Conservation (phyloP, 1,284 basidiomycete genomes). For the Pseudomicrostroma phylloplanum region DNA sequence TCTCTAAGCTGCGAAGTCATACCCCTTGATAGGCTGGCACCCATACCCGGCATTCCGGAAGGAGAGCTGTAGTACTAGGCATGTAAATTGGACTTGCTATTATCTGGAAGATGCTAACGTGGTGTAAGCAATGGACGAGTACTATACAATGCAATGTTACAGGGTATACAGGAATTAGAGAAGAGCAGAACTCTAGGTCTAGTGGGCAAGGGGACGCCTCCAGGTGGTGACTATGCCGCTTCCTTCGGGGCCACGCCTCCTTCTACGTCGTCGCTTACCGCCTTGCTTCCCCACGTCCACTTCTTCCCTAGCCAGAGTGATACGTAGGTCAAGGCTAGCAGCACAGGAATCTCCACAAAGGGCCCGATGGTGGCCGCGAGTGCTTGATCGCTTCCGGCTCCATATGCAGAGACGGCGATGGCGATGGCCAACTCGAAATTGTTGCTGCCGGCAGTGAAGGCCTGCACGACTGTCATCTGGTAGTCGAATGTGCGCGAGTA, state of each 20-base stretch:
- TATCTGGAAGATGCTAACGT: too few relatives aligned
- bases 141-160: too few relatives aligned
- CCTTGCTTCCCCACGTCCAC: slow-evolving; percentile 41
- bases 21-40: too few relatives aligned
- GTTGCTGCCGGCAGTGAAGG: slow-evolving; percentile 55
- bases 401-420: slow-evolving; percentile 68
- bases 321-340: slow-evolving; percentile 67
- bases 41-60: too few relatives aligned
- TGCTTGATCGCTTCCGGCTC: slow-evolving; percentile 27
- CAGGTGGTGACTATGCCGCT: too few relatives aligned
- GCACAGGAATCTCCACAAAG: slow-evolving; percentile 59
- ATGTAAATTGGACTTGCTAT: too few relatives aligned
- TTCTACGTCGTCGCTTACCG: neutral
- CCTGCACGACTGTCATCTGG: slow-evolving; percentile 52
- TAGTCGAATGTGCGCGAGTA: slow-evolving; percentile 45
- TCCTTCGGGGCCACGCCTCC: neutral
- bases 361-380: slow-evolving; percentile 37
- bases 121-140: too few relatives aligned
- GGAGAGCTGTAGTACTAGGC: too few relatives aligned
- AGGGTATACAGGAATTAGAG: too few relatives aligned
- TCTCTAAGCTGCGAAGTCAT: too few relatives aligned
- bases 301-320: slow-evolving; percentile 58
- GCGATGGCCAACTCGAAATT: slow-evolving; percentile 68
- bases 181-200: too few relatives aligned
- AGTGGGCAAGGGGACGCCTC: too few relatives aligned